These are phyloP conservation scores for Sporobolomyces phaffii DNA, from an alignment of 768 basidiomycete species.

Conservation along the genomic window DNA sequence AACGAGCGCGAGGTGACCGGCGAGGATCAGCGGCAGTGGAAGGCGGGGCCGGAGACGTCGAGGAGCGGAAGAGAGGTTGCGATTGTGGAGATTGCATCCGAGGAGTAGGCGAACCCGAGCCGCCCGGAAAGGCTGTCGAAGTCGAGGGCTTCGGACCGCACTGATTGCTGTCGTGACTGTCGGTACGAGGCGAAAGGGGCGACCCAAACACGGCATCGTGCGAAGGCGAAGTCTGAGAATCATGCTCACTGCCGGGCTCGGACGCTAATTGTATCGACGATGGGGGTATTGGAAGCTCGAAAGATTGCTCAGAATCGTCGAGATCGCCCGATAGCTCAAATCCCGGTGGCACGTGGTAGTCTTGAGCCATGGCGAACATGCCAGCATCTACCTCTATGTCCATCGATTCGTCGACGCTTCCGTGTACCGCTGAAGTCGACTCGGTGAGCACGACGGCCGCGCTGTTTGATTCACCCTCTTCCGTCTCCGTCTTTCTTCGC, in stretches of 20 bases:
- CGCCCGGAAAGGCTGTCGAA: too few relatives aligned
- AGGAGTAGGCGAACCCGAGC: too few relatives aligned
- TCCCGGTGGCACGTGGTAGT: neutral
- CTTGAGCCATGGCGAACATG: neutral
- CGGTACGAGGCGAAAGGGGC: too few relatives aligned
- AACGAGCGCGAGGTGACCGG: neutral
- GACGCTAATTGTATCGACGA: conserved; percentile 34
- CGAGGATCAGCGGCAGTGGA: neutral
- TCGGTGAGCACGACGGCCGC: too few relatives aligned
- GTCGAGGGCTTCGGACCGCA: too few relatives aligned
- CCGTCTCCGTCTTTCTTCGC: conserved; percentile 38
- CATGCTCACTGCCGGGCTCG: neutral
- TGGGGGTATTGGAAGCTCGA: conserved; percentile 27
- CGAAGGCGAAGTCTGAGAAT: neutral
- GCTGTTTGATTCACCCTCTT: conserved; percentile 20
- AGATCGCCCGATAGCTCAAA: neutral
- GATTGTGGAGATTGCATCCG: neutral
- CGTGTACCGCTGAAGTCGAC: too few relatives aligned
- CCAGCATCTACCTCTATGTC: conserved; percentile 1
- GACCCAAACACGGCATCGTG: neutral
- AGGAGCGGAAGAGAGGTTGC: conserved; percentile 3
- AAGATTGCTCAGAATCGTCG: conserved; percentile 7
- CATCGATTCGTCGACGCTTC: neutral
- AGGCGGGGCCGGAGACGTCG: neutral
- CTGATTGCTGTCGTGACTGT: too few relatives aligned